These are phyloP conservation scores for Eutrema japonicum DNA, from an alignment of 345 rosid species.

Conservation along the genomic window DNA sequence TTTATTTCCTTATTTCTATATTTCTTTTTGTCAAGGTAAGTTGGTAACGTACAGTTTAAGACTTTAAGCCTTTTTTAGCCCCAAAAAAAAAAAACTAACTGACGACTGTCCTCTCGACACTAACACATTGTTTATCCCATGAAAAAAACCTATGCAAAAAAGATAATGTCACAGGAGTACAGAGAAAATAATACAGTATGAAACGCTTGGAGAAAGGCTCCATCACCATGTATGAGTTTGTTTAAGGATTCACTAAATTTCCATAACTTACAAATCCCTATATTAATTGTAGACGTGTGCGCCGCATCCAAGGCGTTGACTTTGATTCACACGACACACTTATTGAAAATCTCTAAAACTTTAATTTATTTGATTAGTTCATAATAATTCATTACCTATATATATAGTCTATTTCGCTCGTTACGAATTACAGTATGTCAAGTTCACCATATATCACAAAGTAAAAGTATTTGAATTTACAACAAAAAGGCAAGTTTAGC, in stretches of 20 bases:
- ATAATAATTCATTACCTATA: background rate
- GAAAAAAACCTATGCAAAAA: slow-evolving; percentile 2
- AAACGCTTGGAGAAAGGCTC: background rate
- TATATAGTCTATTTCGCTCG: background rate
- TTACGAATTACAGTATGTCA: background rate
- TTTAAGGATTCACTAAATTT: slow-evolving; percentile 1
- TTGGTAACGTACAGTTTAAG: no score
- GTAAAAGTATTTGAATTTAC: background rate
- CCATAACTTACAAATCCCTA: background rate
- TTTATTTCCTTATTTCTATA: no score
- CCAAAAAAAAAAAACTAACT: background rate
- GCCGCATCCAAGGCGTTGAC: slow-evolving; percentile 38
- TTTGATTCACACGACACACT: slow-evolving; percentile 17
- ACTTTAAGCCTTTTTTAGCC: no score
- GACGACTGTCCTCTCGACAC: slow-evolving; percentile 9
- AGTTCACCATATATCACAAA: background rate
- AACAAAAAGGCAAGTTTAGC: background rate
- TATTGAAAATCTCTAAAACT: background rate
- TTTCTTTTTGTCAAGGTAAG: no score
- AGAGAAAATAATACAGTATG: background rate
- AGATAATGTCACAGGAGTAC: slow-evolving; percentile 1
- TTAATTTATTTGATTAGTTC: background rate
- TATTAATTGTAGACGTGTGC: slow-evolving; percentile 35
- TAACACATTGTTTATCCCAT: background rate
- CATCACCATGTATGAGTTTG: slow-evolving; percentile 3